Base-by-base conservation (phyloP, 805 yeast genomes). In the Wickerhamiella australiensis region DNA sequence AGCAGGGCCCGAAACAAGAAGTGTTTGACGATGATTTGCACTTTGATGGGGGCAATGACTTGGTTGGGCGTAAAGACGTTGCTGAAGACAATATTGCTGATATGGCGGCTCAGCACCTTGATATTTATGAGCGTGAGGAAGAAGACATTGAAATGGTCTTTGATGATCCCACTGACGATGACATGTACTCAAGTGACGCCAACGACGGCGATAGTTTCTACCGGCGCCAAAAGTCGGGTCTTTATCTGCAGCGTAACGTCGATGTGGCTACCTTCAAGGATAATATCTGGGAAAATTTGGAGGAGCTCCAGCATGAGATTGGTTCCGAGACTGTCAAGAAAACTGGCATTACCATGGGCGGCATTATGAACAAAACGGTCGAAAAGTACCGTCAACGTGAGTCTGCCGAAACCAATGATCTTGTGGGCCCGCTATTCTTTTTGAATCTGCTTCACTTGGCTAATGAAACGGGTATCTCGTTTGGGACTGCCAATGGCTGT, bases 381-480 rank as follows among this genome's bases (percentile, higher is more conserved):
- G 63, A 65, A 7, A 68, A 70, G 61, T 86, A 87, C 60, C 69
- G 76, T 0, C 29, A 23, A 13, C 29, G 31, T 8, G n/a, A 8
- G 6, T 64, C 68, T 7, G 78, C 76, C 44, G 74, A 78, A 43
- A 68, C 71, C 56, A 73, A 72, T 46, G 94, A 86, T 47, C 65
- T 87, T 6, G 82, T 94, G 1, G 85, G 95, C 1, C 81, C 94
- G 64, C 83, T 83, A 63, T 83, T 85, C 59, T 86, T 86, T 58
- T 84, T 86, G 51, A 83, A 94, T 57, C 65, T 85, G 58, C 66
- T 86, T 31, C 96, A 86, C 65, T 68, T 86, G 55, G 94, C 95
- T 12, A 86, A 87, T 61, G 96, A 86, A 62, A 80, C 83, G 59
- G 90, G 88, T 1, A 68, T 41, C 15, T 4, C 31, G 68, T 5